Percentiles rank a stretch among this genome's conserved stretches.
Conservation (phyloP, 345 rosid species). For the Ceriops decandra region DNA sequence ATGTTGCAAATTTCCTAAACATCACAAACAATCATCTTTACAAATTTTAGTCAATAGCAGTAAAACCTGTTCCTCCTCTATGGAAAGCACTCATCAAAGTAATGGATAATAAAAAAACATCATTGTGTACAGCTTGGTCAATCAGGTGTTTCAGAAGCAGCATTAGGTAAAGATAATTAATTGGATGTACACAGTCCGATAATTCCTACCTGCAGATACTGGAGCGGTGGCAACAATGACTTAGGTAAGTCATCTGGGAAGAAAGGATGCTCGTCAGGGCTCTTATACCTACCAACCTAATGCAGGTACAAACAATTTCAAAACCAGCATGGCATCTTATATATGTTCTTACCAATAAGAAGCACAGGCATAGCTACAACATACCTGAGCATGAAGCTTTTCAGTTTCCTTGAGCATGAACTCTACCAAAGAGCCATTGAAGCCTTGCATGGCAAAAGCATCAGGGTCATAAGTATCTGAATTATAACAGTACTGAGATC, state of each 20-base stretch:
- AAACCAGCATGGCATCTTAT: background rate
- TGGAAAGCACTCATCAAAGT: background rate
- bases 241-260: conserved; percentile 68
- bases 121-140: background rate
- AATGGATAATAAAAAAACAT: background rate
- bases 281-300: conserved; percentile 80
- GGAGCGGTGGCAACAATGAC: conserved; percentile 73
- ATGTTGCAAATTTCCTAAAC: background rate
- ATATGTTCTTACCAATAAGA: background rate
- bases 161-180: background rate
- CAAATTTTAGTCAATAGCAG: background rate
- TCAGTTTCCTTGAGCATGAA: conserved; percentile 79
- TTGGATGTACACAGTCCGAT: background rate
- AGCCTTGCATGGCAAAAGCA: conserved; percentile 71
- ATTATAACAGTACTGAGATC: conserved; percentile 82
- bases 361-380: background rate
- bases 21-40: background rate
- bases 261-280: conserved; percentile 94
- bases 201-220: conserved; percentile 56
- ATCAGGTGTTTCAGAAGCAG: background rate
- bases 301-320: conserved; percentile 2
- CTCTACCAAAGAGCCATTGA: conserved; percentile 80
- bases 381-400: conserved; percentile 80
- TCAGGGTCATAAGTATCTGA: conserved; percentile 77
- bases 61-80: background rate